Conservation (phyloP, 2,329 filamentous ascomycete genomes). For the Coniochaeta sp. region DNA sequence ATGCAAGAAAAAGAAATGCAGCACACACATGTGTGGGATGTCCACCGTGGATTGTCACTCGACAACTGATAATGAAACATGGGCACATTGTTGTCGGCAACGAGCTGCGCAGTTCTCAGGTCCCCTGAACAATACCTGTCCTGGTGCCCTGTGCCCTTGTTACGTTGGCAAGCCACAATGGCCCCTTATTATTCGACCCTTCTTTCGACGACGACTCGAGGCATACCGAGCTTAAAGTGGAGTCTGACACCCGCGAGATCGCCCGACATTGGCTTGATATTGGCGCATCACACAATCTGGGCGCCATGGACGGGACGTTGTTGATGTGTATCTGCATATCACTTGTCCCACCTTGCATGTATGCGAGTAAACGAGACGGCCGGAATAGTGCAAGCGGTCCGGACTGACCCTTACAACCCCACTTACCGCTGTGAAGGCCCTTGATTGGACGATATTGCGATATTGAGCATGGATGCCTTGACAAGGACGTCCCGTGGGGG, state of each 20-base stretch:
- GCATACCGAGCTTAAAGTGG: too few species aligned
- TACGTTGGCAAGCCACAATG: background rate
- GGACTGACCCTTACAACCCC: background rate
- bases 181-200: background rate
- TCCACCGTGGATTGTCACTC: background rate
- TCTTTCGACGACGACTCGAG: too few species aligned
- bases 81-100: too few species aligned
- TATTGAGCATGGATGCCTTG: too few species aligned
- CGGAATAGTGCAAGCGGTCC: background rate
- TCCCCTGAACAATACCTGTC: background rate
- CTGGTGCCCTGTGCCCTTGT: background rate
- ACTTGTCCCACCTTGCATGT: background rate
- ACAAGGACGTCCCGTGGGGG: background rate
- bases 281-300: background rate
- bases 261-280: background rate
- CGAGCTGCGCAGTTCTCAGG: too few species aligned
- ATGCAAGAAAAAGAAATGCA: background rate
- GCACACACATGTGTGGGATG: background rate
- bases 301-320: background rate
- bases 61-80: background rate
- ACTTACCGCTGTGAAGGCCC: background rate
- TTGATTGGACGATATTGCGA: background rate
- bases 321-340: background rate
- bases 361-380: too few species aligned
- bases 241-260: too few species aligned